Conservation (phyloP, 129 eudicot genomes). For the Chrysanthemum makinoi region DNA sequence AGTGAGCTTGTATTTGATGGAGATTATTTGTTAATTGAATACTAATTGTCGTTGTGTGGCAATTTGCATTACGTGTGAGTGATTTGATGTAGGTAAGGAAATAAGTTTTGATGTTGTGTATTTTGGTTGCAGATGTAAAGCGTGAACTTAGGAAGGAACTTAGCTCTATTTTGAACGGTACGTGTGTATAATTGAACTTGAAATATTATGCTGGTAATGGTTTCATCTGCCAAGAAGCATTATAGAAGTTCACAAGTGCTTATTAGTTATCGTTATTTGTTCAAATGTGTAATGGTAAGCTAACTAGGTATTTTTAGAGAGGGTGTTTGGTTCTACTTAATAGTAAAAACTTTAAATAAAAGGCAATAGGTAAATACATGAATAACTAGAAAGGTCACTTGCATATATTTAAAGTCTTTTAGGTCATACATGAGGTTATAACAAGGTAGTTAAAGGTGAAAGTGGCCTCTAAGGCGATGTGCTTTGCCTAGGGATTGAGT, state of each 20-base stretch:
- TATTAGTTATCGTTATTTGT: neutral
- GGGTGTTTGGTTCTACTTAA: too few relatives aligned
- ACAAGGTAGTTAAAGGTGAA: too few relatives aligned
- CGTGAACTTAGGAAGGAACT: constrained; percentile 24
- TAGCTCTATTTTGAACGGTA: constrained; percentile 46
- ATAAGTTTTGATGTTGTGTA: neutral
- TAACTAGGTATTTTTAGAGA: neutral
- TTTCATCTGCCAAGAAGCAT: constrained; percentile 6
- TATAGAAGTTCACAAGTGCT: neutral
- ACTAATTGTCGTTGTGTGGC: neutral
- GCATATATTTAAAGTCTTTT: too few relatives aligned
- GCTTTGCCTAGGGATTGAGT: too few relatives aligned
- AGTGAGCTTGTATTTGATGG: too few relatives aligned
- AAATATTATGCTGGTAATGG: neutral
- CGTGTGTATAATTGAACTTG: constrained; percentile 14
- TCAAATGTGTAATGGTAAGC: neutral
- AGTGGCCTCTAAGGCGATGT: too few relatives aligned
- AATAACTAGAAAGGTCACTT: too few relatives aligned
- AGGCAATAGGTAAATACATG: too few relatives aligned
- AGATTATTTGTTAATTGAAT: too few relatives aligned
- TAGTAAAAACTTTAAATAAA: too few relatives aligned
- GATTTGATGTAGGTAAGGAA: neutral
- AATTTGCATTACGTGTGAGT: neutral
- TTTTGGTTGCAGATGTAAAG: constrained; percentile 36
- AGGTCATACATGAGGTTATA: too few relatives aligned